These are phyloP conservation scores for Verticillium alfalfae DNA, from an alignment of 2,329 filamentous ascomycete species.

Conservation along the genomic window DNA sequence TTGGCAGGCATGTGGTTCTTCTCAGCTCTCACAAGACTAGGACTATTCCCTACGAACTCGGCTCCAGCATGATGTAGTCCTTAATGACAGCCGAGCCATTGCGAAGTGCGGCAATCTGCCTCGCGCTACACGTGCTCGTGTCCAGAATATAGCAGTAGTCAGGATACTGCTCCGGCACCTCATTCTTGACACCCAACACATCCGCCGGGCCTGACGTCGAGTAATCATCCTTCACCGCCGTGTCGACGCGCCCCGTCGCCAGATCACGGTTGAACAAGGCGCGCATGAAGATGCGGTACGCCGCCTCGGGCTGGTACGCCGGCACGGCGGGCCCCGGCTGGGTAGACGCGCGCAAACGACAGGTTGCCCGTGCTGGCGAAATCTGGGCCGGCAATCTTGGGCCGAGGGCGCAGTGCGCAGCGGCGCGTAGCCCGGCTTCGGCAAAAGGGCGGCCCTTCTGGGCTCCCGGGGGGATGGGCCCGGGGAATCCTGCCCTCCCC, in stretches of 20 bases:
- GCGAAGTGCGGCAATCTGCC: conserved; percentile 8
- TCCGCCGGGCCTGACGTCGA: conserved; percentile 13
- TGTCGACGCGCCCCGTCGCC: conserved; percentile 14
- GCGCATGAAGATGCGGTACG: conserved; percentile 43
- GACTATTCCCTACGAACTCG: not conserved
- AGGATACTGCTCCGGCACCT: conserved; percentile 13
- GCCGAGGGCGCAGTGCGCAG: conserved; percentile 38
- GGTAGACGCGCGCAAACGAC: conserved; percentile 52
- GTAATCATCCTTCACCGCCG: conserved; percentile 10
- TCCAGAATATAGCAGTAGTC: conserved; percentile 18
- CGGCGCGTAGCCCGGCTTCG: conserved; percentile 57
- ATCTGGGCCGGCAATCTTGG: conserved; percentile 58
- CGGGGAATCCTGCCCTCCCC: no score
- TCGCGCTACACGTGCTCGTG: conserved; percentile 14
- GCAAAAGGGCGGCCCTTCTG: no score
- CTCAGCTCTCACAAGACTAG: no score
- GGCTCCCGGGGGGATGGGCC: no score
- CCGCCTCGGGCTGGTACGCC: conserved; percentile 40
- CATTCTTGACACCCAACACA: conserved; percentile 11
- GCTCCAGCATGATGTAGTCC: conserved; percentile 10
- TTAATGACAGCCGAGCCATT: conserved; percentile 8
- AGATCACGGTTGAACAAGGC: conserved; percentile 21
- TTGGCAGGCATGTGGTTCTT: no score
- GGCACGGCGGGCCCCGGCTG: conserved; percentile 51
- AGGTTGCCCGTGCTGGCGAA: conserved; percentile 62